Evolutionary conservation across 306 rosid genomes (phyloP).

Genomic region (Cucurbita pepo): DNA sequence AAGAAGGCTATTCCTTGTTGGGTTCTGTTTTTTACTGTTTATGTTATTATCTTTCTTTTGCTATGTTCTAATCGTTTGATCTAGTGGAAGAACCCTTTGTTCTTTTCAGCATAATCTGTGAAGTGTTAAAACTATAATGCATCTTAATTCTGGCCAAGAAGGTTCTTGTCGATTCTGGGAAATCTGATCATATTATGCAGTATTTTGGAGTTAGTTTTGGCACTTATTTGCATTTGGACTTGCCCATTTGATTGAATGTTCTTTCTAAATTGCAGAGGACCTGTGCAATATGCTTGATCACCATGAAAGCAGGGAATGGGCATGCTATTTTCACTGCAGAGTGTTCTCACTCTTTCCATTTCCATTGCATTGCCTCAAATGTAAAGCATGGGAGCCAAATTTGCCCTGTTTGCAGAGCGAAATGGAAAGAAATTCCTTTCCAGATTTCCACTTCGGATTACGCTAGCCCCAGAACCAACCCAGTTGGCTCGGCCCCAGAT

Average conservation of each 20-base stretch:
- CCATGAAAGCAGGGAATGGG: conserved; percentile 69
- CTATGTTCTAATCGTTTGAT: neutral
- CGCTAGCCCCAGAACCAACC: conserved; percentile 28
- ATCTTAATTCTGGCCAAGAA: neutral
- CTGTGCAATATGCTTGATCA: conserved; percentile 76
- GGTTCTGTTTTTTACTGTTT: neutral
- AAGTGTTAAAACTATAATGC: neutral
- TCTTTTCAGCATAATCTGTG: neutral
- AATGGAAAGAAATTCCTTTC: conserved; percentile 91
- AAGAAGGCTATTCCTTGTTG: neutral
- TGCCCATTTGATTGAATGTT: neutral
- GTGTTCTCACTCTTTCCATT: conserved; percentile 91
- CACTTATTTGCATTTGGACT: neutral
- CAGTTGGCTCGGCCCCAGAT: conserved; percentile 24
- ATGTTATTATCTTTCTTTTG: neutral
- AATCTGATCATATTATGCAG: neutral
- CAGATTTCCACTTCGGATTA: conserved; percentile 35
- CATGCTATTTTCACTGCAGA: conserved; percentile 95
- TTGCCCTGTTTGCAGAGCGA: conserved; percentile 86
- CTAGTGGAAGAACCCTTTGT: neutral
- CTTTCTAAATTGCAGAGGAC: conserved; percentile 31
- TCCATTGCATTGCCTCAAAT: conserved; percentile 82
- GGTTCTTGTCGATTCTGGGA: neutral
- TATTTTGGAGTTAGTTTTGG: neutral
- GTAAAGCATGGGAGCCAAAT: conserved; percentile 76